Evolutionary conservation across 345 rosid species (phyloP), one percentile per base, ranked within the genome.

Genomic region (Populus nigra): DNA sequence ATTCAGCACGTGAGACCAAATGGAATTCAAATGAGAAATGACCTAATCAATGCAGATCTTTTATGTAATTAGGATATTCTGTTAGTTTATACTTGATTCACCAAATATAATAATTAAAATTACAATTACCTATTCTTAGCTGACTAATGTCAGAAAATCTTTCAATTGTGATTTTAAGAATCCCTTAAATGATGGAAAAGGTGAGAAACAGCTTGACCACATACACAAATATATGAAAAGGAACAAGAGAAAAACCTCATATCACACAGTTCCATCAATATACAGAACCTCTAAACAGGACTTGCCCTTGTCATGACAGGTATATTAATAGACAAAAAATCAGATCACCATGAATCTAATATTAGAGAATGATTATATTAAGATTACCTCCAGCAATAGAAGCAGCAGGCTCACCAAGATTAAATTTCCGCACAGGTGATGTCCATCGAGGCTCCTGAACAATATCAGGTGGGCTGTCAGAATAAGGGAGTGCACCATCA

Each of bases 401-500:
- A n/a, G 84, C 78, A 78, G 83, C 76, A 74, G 73, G 81, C 76
- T 88, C 88, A 8, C 86, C 84, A 36, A 53, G 67, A 71, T 86
- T 86, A 72, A 85, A 86, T 72, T 85, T 87, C 62, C 68, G 85
- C 74, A 83, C 68, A 0, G 90, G 91, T 17, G 98, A 90, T 49
- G 86, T 85, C 92, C 92, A 87, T 17, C 77, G 85, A 16, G 92
- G 91, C 38, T 85, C 84, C 80, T 85, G 93, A 76, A 81, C 70
- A 80, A 77, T 90, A 74, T 88, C 86, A 8, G 90, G 80, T 73
- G 87, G 88, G 82, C 91, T 87, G 77, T 82, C 87, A 27, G 88
- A 77, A 81, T 85, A 89, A 76, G 92, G 79, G 69, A 90, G 89
- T 65, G 80, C 87, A 69, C 91, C 91, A 79, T 88, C 94, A 77